Evolutionary conservation across 2,329 filamentous ascomycete genomes (phyloP), one percentile per base, ranked within the genome.

Genomic region (Polytolypa hystricis): DNA sequence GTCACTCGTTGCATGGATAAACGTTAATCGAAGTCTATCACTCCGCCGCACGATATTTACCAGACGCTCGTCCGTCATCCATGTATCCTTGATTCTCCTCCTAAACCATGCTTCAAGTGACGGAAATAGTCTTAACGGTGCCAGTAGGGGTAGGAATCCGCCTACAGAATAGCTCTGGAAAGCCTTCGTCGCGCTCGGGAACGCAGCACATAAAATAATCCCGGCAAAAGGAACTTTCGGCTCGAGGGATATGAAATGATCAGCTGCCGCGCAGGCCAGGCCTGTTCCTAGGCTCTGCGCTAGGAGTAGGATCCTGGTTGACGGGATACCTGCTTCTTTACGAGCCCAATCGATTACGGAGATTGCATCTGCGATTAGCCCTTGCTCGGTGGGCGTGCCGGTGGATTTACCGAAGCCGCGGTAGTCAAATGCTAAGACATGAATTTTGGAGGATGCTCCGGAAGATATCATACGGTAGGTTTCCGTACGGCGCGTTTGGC

Each of bases 381-480:
- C 74, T 1, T 48, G 32, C 50, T 79, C 74, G 0, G 71, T 73
- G 0, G 74, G 74, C 4, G 52, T 48, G 2, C 74, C 73, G 0
- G 56, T 67, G 34, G 67, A 73, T 4, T 49, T 52, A 1, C 76
- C 75, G 44, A 73, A 80, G 1, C 76, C 74, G 4, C 74, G 66
- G 46, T 78, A 79, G 53, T 80, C 75, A 36, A 80, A 67, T 2
- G 70, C 64, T 6, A 79, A 48, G 25, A 71, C 63, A 45, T 80
- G 73, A 2, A 74, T 71, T 26, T 69, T 71, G 14, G 58, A 48
- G 0, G 72, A 66, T 1, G 65, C 57, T 0, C 57, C 64, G 5
- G 67, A 68, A n/a, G 61, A 70, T 28, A 77, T 56, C 9, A 67
- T 70, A 2, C 73, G 66, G 49, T 79, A 78, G 47, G 67, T 74